Evolutionary conservation across 306 rosid genomes (phyloP), one percentile per base, ranked within the genome.

Genomic region (Argentina anserina): DNA sequence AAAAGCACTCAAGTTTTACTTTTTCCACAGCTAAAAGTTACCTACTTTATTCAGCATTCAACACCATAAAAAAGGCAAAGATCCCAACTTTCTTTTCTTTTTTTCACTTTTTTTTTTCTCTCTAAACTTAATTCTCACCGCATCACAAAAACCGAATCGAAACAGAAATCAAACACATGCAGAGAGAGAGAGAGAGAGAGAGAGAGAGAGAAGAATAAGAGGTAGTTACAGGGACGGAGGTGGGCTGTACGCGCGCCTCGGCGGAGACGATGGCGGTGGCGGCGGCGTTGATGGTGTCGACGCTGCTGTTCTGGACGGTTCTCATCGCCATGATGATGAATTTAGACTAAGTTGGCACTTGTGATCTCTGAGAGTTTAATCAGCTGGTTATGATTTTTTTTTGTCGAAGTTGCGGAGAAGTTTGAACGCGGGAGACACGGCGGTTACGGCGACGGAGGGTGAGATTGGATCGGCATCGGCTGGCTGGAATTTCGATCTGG

Each of bases 241-340:
- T 50, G 0, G 98, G 98, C 79, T 89, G 98, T 33, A 82, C 90
- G 72, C 98, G 84, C 76, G 95, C 83, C 74, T 94, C 95, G 7
- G 98, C 97, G 18, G 92, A 74, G 78, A 88, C 83, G 80, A 94
- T 91, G 65, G 98, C 98, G 59, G 92, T 86, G 56, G 98, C 98
- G 12, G 98, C 98, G 8, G 98, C 97, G 84, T 83, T 88, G 50
- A 94, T 86, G 11, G 97, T 94, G 17, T 94, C 96, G 3, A 87
- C 88, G 83, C 96, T 94, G 79, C 81, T 81, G 80, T 82, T 78
- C 77, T 81, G 80, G 59, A 76, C 78, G 78, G 81, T 87, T 65
- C 80, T 86, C 97, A 91, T 94, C 7, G 50, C 50, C 50, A 45
- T 45, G 50, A 45, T 20, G n/a, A 15, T 4, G 5, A 4, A 14